Base-by-base conservation (phyloP, 768 basidiomycete genomes). In the Termitomyces sp. region DNA sequence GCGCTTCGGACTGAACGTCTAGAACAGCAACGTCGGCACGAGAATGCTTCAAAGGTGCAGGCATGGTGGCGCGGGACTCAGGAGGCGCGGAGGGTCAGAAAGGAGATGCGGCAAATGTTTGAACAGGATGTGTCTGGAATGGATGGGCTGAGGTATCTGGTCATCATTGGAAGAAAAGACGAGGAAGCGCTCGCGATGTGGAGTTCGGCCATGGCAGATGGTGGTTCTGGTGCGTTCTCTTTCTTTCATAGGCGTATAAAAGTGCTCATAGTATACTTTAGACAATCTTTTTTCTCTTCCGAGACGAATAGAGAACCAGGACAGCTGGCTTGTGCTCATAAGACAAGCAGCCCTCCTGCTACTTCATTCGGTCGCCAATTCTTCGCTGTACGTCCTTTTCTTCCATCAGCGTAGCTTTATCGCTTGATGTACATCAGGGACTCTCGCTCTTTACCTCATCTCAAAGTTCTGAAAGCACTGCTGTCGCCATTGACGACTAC, bases 281-380 rank as follows among this genome's bases (percentile, higher is more conserved):
- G 82, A 63, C 16, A 60, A 66, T 5, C 59, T 84, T 3, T 75
- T 80, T 53, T 60, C 69, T 7, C 73, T 72, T 10, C 74, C 71
- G 6, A 59, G 51, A 11, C 73, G 75, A 11, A 60, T 69, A 3
- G 68, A 79, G 56, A 56, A 44, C 11, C 56, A 66, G 18, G 64
- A 67, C 7, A 84, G 80, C 56, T 90, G 87, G 87, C 59, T 82
- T n/a, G 75, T 82, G 3, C 76, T 91, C 15, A 71, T 89, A 7
- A 72, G 76, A 22, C 79, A 77, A 57, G 66, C 75, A 0, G 64
- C 75, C 7, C 42, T 82, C 16, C 63, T 83, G 18, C 67, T 91
- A 0, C 70, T 91, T 23, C 67, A 65, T 38, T 82, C 83, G 0
- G 66, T 84, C 1, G 76, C 87, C 1, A 68, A 60, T 3, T 60